Evolutionary conservation across 2,329 filamentous ascomycete species (phyloP), one percentile per base, ranked within the genome.

Genomic region (Herpotrichia juniperi): DNA sequence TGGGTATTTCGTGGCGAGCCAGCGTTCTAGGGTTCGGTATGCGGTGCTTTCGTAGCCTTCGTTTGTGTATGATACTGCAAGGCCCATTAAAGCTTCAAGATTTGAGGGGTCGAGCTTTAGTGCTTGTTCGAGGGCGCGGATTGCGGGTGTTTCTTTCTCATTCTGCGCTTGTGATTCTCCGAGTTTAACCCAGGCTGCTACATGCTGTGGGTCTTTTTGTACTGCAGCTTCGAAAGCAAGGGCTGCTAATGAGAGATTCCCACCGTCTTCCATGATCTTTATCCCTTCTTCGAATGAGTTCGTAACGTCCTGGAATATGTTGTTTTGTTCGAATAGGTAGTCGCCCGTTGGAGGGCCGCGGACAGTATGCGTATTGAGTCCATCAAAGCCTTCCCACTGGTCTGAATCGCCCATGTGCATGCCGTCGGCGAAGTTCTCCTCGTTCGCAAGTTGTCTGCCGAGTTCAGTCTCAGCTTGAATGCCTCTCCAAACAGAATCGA

Each of bases 41-140:
- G 94, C 93, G 17, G 93, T 96, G 69, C 90, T 93, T 76, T 99
- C 94, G 77, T 97, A 99, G 57, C 93, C 94, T 78, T 99, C 94
- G 77, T 99, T 99, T 42, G 94, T 99, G 76, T 99, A 99, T 4
- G 91, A 96, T 17, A 99, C 93, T 12, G 93, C 92, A 46, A 99
- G 80, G 1, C 91, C 93, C 93, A 99, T 97, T 40, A 99, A 82
- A 0, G 93, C 93, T 53, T 90, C 85, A 17, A 96, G 83, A 69
- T 96, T 97, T 66, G 86, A 87, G 0, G 92, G 88, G 65, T 97
- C 93, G 24, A 94, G 81, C 74, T 93, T 93, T 58, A 97, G 78
- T 1, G 93, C 92, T 71, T 94, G 90, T 74, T 97, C 93, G 54
- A 97, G 81, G 2, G 94, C 94, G 28, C 94, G 88, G 59, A 99